Base-by-base conservation (phyloP, 768 basidiomycete species). In the Mycena capillaripes region DNA sequence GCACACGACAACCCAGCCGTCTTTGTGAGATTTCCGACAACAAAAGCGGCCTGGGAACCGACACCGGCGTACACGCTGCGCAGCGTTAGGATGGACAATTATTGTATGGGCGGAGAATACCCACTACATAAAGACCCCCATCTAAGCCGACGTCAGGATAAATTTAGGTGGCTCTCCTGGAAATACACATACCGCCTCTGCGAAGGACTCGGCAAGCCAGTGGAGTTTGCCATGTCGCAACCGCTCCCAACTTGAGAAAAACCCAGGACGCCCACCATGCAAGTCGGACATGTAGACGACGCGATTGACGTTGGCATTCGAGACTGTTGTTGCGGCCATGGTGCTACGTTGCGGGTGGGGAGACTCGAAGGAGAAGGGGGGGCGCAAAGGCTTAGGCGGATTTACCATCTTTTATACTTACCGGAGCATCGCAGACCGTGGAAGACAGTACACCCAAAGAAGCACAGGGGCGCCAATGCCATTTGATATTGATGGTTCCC, bases 71-170 rank as follows among this genome's bases (percentile, higher is more conserved):
- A 50, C 44, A 50, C 30, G 63, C 30, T 21, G 32, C 34, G 12
- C 17, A 53, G 30, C 0, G 53, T 64, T 44, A 63, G 56, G 17
- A 32, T 19, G 40, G 25, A 44, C 14, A 25, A 55, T 44, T 85
- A 89, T 89, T n/a, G 82, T 82, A 68, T 87, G 89, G 29, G 86
- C 85, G 76, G 56, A n/a, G 34, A 30, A 48, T 46, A 63, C 74
- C 0, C 32, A 75, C 74, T 90, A 92, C 71, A 93, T 80, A 78
- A 91, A 92, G 19, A 89, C 89, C 16, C 91, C 91, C 42, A 90
- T 62, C 90, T 91, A 70, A 21, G 38, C 62, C 23, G 66, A 23
- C 19, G 44, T 57, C 58, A 63, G 23, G 71, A 69, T 69, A 76
- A 29, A n/a, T n/a, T 23, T 17, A n/a, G 0, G 38, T 55, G 46